Evolutionary conservation across 225 moss, liverwort and hornwort genomes (phyloP), one percentile per base, ranked within the genome.

Genomic region (Physcomitrium patens): DNA sequence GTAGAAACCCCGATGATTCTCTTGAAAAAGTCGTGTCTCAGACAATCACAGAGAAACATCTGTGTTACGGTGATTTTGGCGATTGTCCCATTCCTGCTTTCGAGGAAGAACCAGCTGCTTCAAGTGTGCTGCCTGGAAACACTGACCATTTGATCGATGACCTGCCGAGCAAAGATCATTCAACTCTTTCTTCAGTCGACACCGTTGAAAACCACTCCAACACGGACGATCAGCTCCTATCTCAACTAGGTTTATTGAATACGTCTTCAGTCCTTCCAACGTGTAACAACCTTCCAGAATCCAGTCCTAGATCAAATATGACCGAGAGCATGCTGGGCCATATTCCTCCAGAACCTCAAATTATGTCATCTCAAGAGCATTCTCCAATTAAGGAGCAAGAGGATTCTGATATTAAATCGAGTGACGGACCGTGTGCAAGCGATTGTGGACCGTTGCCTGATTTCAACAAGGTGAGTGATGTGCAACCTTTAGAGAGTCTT

Each of bases 201-300:
- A 68, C 57, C 45, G 20, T 58, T 2, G 76, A 71, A 47, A 24
- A 24, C n/a, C 64, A 37, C 8, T 59, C 12, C 64, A 52, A 64
- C 14, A 17, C 69, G 31, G 59, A 82, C 3, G 45, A 23, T 22
- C 69, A 77, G 20, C 78, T 77, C 31, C 44, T 22, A 9, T 77
- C 82, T n/a, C 73, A 82, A 58, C 69, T 77, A 3, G 43, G 78
- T 27, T 73, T 82, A 37, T 37, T 37, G 77, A 69, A 77, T 13
- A 73, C 64, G 69, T 23, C 66, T 10, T 44, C 46, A 19, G 43
- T 44, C 69, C 17, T 68, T 17, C 22, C 64, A 14, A 23, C 23
- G 64, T 42, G 48, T 8, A 49, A 55, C 55, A 56, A 68, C 49
- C 20, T 14, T 24, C 16, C 70, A 1, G 57, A 49, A 4, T 14